Evolutionary conservation across 148 eudicot genomes (phyloP), one percentile per base, ranked within the genome.

Genomic region (Chenopodium suecicum): DNA sequence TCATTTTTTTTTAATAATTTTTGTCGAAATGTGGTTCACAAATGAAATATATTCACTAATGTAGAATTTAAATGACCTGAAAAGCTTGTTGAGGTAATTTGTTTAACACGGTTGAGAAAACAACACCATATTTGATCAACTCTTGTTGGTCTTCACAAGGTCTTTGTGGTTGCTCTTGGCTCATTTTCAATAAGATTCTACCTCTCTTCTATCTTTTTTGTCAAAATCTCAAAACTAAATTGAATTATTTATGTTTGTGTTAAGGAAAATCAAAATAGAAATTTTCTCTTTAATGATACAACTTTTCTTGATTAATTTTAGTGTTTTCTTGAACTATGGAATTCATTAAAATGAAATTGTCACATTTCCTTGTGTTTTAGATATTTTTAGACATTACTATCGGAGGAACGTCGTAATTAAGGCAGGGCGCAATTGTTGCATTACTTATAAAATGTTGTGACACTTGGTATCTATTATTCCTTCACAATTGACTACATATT

Each of bases 361-460:
- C 70, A 62, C 73, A 4, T 16, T 6, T 64, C 76, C 12, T 8
- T n/a, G 67, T 46, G 47, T 20, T 5, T 44, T 17, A 31, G 73
- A 70, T 80, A 76, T 46, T 76, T 60, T 84, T 84, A 84, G 86
- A 41, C 80, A 63, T 80, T 74, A 31, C 11, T 32, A 75, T 75
- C 66, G 46, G 10, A 80, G 76, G 83, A 80, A 75, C 29, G 44
- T 80, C 76, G 76, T 44, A 75, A 17, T 3, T 67, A 67, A 76
- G 77, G 72, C 63, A 63, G 73, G 60, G 67, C 81, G 29, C 56
- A 50, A 62, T 44, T 84, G 23, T 76, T 76, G 83, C 70, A 75
- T 75, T 69, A 46, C 6, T 73, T 31, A 69, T 47, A 79, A 52
- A 67, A 20, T 54, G 50, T 46, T n/a, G 34, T 83, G 25, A 41